These are phyloP conservation scores for Gloeostereum incarnatum DNA, from an alignment of 768 basidiomycete species.

Conservation along the genomic window DNA sequence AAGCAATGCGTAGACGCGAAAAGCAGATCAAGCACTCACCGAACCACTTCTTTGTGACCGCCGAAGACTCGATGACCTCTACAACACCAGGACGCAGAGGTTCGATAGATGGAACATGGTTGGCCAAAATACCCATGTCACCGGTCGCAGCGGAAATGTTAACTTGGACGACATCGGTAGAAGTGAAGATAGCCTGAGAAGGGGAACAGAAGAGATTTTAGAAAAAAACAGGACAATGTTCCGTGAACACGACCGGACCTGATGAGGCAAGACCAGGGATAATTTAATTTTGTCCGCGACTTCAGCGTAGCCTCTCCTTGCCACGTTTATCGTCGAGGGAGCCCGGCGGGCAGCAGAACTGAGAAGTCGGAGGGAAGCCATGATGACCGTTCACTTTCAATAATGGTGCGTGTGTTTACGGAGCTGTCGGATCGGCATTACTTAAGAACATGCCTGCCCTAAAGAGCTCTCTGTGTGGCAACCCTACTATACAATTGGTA, in stretches of 20 bases:
- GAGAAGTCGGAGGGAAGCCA: constrained; percentile 72
- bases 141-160: constrained; percentile 91
- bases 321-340: constrained; percentile 38
- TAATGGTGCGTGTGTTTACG: not conserved
- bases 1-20: not conserved
- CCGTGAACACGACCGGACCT: constrained; percentile 54
- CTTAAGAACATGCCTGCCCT: too few species aligned
- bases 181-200: constrained; percentile 78
- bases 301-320: constrained; percentile 87
- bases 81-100: constrained; percentile 89
- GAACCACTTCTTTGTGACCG: constrained; percentile 90
- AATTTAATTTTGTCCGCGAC: constrained; percentile 86
- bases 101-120: constrained; percentile 98
- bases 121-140: constrained; percentile 98
- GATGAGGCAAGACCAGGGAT: constrained; percentile 90
- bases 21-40: constrained; percentile 41
- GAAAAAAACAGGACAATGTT: constrained; percentile 4
- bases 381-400: constrained; percentile 23
- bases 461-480: too few species aligned
- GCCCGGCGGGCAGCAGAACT: constrained; percentile 54
- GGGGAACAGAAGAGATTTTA: constrained; percentile 1
- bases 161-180: constrained; percentile 90
- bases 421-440: too few species aligned
- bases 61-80: constrained; percentile 82
- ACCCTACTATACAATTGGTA: too few species aligned